Base-by-base conservation (phyloP, 495 filamentous ascomycete species). In the Aspergillus sclerotioniger region DNA sequence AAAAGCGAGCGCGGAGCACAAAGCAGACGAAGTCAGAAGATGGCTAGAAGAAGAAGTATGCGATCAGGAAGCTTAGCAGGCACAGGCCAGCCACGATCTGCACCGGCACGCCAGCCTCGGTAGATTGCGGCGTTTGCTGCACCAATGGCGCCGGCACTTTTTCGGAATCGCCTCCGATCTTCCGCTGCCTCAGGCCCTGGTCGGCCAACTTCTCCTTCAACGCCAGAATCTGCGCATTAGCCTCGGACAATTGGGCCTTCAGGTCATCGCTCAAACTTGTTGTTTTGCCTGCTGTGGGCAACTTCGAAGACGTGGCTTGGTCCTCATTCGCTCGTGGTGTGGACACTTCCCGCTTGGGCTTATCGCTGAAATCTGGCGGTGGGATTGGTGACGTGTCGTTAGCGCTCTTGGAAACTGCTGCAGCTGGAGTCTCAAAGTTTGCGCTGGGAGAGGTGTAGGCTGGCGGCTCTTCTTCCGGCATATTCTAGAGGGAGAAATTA, bases 21-120 rank as follows among this genome's bases (percentile, higher is more conserved):
- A 66, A 59, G 41, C 50, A 57, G 61, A 54, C 49, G 61, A 62
- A 58, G 51, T 60, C 32, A 61, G 57, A 62, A 47, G 59, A 58
- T 56, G 53, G 47, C 80, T 85, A 98, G 70, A 98, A 98, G 73
- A 98, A 90, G 64, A 96, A 82, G 71, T 96, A 98, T 3, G 90
- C 95, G 64, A 98, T 80, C 69, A 98, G 75, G 76, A 98, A 98
- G 75, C 90, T 87, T 56, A 93, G 58, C 71, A 98, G 77, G 65
- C 94, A 98, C 49, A 98, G 76, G 13, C 79, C 79, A 20, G 94
- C 94, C 52, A 88, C 88, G 51, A 90, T 82, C 71, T 92, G 87
- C 45, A 98, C 81, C 0, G 94, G 87, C n/a, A 98, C 91, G 25
- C 93, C 92, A 31, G 86, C 79, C 41, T 84, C 84, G 53, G 75